Conservation (phyloP, 148 eudicot species). For the Dianthus caryophyllus region DNA sequence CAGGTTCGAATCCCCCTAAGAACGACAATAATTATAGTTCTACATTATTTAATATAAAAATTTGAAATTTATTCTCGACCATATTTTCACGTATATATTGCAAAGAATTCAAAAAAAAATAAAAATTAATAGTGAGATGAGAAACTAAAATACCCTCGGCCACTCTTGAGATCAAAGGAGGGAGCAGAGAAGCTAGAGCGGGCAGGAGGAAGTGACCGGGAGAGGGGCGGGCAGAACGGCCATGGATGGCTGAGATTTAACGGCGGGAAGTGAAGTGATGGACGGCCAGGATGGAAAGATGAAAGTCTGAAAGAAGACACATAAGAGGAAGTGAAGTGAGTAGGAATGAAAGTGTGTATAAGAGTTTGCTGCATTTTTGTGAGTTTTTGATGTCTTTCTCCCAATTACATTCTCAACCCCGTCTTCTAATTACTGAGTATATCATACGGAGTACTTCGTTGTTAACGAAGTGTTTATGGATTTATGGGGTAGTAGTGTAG, state of each 20-base stretch:
- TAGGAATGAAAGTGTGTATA: background rate
- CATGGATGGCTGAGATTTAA: constrained; percentile 17
- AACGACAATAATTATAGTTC: too few species aligned
- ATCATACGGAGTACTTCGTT: too few species aligned
- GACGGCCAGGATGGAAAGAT: constrained; percentile 25
- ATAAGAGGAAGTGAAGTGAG: constrained; percentile 14
- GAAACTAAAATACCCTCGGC: constrained; percentile 41
- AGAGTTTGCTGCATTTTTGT: constrained; percentile 6
- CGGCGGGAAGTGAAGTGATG: constrained; percentile 14
- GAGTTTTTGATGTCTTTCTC: background rate
- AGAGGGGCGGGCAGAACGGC: constrained; percentile 4
- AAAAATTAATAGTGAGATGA: too few species aligned
- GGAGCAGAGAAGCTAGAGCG: constrained; percentile 18
- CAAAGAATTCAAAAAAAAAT: too few species aligned
- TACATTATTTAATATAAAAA: too few species aligned
- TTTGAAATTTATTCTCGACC: too few species aligned
- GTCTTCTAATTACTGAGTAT: too few species aligned
- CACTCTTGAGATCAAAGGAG: constrained; percentile 50
- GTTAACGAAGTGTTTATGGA: too few species aligned
- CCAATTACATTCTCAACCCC: too few species aligned
- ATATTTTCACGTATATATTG: too few species aligned
- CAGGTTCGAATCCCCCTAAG: too few species aligned
- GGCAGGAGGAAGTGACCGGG: constrained; percentile 24
- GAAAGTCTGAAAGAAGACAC: constrained; percentile 7
- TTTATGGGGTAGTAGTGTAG: too few species aligned